Conservation (phyloP, 108 stramenopile species). For the Schizochytrium sp. region DNA sequence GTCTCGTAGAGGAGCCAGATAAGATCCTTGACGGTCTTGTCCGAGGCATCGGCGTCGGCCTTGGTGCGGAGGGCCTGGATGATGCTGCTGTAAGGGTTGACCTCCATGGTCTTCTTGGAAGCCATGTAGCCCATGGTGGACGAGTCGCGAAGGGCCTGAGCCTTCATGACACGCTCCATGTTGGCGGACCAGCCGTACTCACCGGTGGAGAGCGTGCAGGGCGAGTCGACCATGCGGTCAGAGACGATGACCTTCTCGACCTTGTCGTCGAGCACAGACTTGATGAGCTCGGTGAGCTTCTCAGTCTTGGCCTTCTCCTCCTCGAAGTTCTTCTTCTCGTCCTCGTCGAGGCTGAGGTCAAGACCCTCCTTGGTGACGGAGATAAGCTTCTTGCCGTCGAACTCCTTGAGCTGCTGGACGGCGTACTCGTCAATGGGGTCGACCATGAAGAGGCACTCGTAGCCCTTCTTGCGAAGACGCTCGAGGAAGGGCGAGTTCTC, state of each 20-base stretch:
- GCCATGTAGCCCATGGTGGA: conserved; percentile 96
- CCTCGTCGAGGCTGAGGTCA: conserved; percentile 79
- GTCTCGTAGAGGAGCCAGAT: conserved; percentile 99
- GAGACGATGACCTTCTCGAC: conserved; percentile 99
- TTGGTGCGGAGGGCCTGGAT: conserved; percentile 93
- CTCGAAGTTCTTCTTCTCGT: conserved; percentile 95
- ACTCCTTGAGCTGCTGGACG: conserved; percentile 99
- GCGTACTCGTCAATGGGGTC: conserved; percentile 99
- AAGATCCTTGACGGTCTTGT: conserved; percentile 99
- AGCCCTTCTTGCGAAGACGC: conserved; percentile 99
- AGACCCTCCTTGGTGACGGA: conserved; percentile 99
- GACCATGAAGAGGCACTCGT: conserved; percentile 97
- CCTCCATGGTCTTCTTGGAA: conserved; percentile 99
- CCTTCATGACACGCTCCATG: conserved; percentile 99
- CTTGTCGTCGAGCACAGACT: conserved; percentile 99
- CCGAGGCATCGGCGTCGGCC: conserved; percentile 92
- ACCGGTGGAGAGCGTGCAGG: conserved; percentile 97
- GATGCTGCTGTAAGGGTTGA: conserved; percentile 99
- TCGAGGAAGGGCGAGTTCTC: conserved; percentile 99
- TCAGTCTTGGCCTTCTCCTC: conserved; percentile 95
- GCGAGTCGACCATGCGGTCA: conserved; percentile 94
- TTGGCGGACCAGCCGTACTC: conserved; percentile 99
- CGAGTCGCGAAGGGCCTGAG: conserved; percentile 98
- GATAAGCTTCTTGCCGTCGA: conserved; percentile 99
- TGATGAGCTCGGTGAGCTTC: conserved; percentile 98